Evolutionary conservation across 148 eudicot species (phyloP).

Genomic region (Mesembryanthemum crystallinum): DNA sequence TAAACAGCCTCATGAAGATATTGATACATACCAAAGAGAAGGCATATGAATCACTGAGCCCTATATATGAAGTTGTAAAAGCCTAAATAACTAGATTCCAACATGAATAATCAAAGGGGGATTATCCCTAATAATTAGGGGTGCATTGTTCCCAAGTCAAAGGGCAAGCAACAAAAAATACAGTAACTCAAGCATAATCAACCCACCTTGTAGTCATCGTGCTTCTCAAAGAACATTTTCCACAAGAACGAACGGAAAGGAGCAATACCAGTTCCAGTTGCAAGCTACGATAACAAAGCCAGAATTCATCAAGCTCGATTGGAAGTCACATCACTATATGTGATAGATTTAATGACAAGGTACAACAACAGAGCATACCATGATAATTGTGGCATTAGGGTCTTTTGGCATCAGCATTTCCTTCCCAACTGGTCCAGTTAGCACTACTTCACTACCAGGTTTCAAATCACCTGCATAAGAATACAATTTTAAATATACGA

Average conservation of each 20-base stretch:
- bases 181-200: neutral
- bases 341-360: neutral
- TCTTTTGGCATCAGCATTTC: constrained; percentile 99
- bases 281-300: constrained; percentile 57
- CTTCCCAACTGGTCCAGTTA: constrained; percentile 98
- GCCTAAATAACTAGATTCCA: neutral
- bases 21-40: neutral
- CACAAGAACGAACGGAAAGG: constrained; percentile 97
- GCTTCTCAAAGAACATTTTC: constrained; percentile 98
- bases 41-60: neutral
- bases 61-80: neutral
- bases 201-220: constrained; percentile 84
- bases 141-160: neutral
- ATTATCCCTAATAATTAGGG: neutral
- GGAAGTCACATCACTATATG: neutral
- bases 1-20: neutral
- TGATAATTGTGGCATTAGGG: constrained; percentile 81
- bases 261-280: constrained; percentile 97
- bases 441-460: constrained; percentile 77
- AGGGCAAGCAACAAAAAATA: neutral
- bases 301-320: constrained; percentile 7
- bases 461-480: constrained; percentile 78
- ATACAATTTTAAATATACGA: constrained; percentile 6
- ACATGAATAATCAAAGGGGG: neutral
- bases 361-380: constrained; percentile 41